Evolutionary conservation across 371 early-diverging fungal species (phyloP).

Genomic region (Syncephalastrum monosporum): DNA sequence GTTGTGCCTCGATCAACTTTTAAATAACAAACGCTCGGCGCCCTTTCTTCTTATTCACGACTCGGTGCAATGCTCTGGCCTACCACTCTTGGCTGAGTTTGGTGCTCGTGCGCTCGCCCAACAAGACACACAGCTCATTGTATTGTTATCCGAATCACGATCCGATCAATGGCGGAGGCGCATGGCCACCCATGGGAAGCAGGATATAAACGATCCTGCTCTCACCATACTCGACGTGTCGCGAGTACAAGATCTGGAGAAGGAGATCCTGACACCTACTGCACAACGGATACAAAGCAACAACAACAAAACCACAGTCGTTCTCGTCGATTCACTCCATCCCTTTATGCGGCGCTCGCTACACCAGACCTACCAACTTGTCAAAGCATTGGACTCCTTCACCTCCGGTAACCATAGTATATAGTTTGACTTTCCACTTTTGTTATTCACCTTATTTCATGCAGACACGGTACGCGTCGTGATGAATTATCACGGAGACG

Average conservation of each 20-base stretch:
- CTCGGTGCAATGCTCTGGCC: slow-evolving; percentile 22
- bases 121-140: slow-evolving; percentile 16
- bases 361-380: slow-evolving; percentile 35
- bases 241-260: slow-evolving; percentile 21
- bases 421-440: not conserved
- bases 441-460: not conserved
- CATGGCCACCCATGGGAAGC: slow-evolving; percentile 3
- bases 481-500: slow-evolving; percentile 33
- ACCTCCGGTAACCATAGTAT: slow-evolving; percentile 28
- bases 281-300: slow-evolving; percentile 15
- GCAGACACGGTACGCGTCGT: slow-evolving; percentile 32
- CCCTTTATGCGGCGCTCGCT: slow-evolving; percentile 30
- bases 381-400: slow-evolving; percentile 35
- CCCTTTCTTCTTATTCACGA: slow-evolving; percentile 36
- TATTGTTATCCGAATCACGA: slow-evolving; percentile 38
- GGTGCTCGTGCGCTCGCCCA: slow-evolving; percentile 20
- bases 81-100: slow-evolving; percentile 29
- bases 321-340: slow-evolving; percentile 39
- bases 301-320: slow-evolving; percentile 13
- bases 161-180: slow-evolving; percentile 28
- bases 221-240: slow-evolving; percentile 34
- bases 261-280: slow-evolving; percentile 19
- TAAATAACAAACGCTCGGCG: slow-evolving; percentile 32
- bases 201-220: not conserved
- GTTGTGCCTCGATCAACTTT: slow-evolving; percentile 36